Evolutionary conservation across 805 yeast species (phyloP), one percentile per base, ranked within the genome.

Genomic region (Wickerhamiella allomyrinae): DNA sequence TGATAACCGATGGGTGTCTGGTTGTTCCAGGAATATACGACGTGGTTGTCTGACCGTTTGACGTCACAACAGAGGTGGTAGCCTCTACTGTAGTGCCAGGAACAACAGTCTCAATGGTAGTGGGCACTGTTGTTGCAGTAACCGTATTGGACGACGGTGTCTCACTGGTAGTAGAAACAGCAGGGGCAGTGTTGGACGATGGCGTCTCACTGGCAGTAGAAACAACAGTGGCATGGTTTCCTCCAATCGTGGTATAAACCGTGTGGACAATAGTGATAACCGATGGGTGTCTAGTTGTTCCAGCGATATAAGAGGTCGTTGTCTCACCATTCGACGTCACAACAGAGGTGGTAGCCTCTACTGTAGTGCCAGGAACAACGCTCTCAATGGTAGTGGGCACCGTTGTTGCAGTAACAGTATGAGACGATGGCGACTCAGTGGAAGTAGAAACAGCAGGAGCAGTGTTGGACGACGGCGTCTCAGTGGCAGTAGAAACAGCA

Each of bases 11-110:
- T 2, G 40, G 34, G 5, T 13, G 25, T 2, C 7, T 11, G 6
- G 40, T 37, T 10, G 40, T 37, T 2, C 40, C 40, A 19, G 40
- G 40, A 6, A 37, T 14, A 19, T 5, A 5, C 2, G 34, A 4
- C 3, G 34, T 31, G 21, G 9, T 15, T 5, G 4, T 21, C 21
- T 31, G 20, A 31, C 34, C 34, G 34, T 15, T 17, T 10, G 20
- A 7, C 21, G 34, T 31, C 5, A 31, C 15, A 10, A 31, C 34
- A 3, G 34, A 15, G 21, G 19, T 31, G 10, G 34, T 31, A 2
- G 34, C 21, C 10, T 31, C 11, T 7, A 31, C 34, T 2, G 34
- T 31, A 11, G n/a, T 15, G 13, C 34, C 34, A 31, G 34, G 20
- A 11, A 31, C 34, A 19, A 19, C 21, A 9, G 34, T 17, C 21